Percentiles rank a stretch among this genome's conserved stretches.
Conservation (phyloP, 164 flowering plant species). For the Warburgia ugandensis region DNA sequence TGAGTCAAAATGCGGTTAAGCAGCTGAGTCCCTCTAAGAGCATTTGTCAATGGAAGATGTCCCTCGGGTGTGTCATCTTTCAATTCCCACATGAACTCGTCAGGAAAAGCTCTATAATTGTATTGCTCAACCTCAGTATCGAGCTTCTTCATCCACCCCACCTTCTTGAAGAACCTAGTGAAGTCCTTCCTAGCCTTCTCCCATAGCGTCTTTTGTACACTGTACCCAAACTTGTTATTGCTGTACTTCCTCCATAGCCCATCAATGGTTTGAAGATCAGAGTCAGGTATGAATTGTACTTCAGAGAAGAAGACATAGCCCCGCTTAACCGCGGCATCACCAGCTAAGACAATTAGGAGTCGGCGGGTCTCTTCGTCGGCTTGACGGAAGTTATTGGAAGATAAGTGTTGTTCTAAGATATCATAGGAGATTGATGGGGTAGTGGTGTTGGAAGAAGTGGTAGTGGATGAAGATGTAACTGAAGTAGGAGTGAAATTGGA, state of each 20-base stretch:
- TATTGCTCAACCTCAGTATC: slow-evolving; percentile 80
- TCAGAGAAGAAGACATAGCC: slow-evolving; percentile 99
- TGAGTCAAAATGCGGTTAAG: slow-evolving; percentile 47
- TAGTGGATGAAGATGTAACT: too few relatives aligned
- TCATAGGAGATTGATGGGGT: too few relatives aligned
- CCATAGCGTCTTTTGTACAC: slow-evolving; percentile 73
- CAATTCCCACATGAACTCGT: slow-evolving; percentile 80
- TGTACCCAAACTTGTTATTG: slow-evolving; percentile 62
- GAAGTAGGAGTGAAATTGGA: too few relatives aligned
- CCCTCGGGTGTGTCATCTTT: slow-evolving; percentile 67
- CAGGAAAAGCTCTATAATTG: slow-evolving; percentile 75
- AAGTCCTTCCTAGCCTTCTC: slow-evolving; percentile 48
- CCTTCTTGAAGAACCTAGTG: slow-evolving; percentile 57
- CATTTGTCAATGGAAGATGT: slow-evolving; percentile 84
- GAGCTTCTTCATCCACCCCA: slow-evolving; percentile 97
- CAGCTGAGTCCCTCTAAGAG: slow-evolving; percentile 69
- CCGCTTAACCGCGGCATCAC: too few relatives aligned
- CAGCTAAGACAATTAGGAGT: too few relatives aligned
- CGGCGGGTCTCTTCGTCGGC: too few relatives aligned
- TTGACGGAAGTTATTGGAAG: too few relatives aligned
- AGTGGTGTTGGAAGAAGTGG: too few relatives aligned
- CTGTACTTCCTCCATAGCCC: slow-evolving; percentile 64
- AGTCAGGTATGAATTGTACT: slow-evolving; percentile 55
- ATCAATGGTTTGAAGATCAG: slow-evolving; percentile 59
- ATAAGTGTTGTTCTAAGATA: too few relatives aligned